Evolutionary conservation across 306 rosid species (phyloP).

Genomic region (Vigna radiata): DNA sequence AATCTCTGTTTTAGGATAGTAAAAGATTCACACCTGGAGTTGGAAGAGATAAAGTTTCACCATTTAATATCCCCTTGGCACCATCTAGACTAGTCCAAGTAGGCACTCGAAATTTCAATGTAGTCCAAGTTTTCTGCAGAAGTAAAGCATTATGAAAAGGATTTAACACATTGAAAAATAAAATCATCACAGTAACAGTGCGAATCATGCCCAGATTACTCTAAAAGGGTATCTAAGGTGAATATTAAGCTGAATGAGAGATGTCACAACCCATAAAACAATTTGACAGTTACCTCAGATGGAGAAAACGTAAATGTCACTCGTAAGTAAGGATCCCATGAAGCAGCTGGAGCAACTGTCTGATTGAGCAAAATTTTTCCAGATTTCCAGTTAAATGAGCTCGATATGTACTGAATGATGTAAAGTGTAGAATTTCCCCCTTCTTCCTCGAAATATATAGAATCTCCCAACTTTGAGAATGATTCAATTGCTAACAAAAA

Average conservation of each 20-base stretch:
- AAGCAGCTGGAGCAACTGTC: constrained; percentile 60
- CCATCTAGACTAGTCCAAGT: constrained; percentile 65
- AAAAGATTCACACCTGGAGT: constrained; percentile 60
- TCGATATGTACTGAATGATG: constrained; percentile 82
- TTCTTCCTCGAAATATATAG: constrained; percentile 88
- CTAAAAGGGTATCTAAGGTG: neutral
- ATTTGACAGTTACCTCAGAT: constrained; percentile 44
- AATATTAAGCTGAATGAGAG: constrained; percentile 12
- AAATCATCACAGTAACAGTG: neutral
- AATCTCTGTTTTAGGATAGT: constrained; percentile 15
- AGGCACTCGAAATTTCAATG: constrained; percentile 76
- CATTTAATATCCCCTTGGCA: constrained; percentile 62
- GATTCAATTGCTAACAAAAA: constrained; percentile 70
- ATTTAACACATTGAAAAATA: neutral
- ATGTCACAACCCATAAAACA: constrained; percentile 14
- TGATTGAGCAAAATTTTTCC: constrained; percentile 61
- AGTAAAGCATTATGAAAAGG: neutral
- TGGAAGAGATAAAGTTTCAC: constrained; percentile 49
- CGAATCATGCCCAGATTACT: neutral
- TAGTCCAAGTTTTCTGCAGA: constrained; percentile 41
- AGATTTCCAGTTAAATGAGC: constrained; percentile 76
- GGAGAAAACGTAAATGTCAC: constrained; percentile 61
- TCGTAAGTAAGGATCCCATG: constrained; percentile 70
- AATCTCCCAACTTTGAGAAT: constrained; percentile 89
- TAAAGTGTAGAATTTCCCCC: constrained; percentile 64